Base-by-base conservation (phyloP, 1,284 basidiomycete genomes). In the Peniophora sp. region DNA sequence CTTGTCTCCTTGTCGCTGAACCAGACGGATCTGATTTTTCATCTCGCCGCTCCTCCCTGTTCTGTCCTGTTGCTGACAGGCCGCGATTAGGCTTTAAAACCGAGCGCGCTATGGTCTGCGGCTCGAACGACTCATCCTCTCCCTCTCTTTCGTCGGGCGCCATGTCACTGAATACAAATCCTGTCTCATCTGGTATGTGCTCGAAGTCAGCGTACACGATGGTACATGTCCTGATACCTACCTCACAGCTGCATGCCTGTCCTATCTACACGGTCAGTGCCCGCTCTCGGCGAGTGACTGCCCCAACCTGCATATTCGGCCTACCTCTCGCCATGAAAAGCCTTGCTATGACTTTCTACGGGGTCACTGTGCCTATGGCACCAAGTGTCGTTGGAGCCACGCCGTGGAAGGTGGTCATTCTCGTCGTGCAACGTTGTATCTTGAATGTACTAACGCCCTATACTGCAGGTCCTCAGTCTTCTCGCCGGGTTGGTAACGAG, bases 241-340 rank as follows among this genome's bases (percentile, higher is more conserved):
- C 18, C 6, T n/a, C 8, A 5, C 5, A 41, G 47, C 60, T 54
- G 3, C 37, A 41, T 62, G 60, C 45, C 49, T 54, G 32, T 60
- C 55, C 50, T 61, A 51, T 23, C 60, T 60, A 50, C 56, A 51
- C 20, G 54, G 53, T 20, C 24, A 36, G n/a, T 61, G 60, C 41
- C 53, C 58, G 3, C 56, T 62, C 20, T 54, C 58, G n/a, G 53
- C 58, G 20, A 55, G 60, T 15, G 52, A 52, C 9, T 62, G 60
- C 47, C 53, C 57, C 47, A 61, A 57, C 51, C 55, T 58, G 12
- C 60, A 62, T 44, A 52, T 62, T 20, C 55, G 52, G 41, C 51
- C 54, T 23, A 46, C 42, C n/a, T 47, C 48, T 20, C 52, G 50
- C 9, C 57, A 54, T 11, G 50, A 42, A 11, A 58, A 57, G 24